These are phyloP conservation scores for Candida dendrica DNA, from an alignment of 805 yeast genomes.

Conservation along the genomic window DNA sequence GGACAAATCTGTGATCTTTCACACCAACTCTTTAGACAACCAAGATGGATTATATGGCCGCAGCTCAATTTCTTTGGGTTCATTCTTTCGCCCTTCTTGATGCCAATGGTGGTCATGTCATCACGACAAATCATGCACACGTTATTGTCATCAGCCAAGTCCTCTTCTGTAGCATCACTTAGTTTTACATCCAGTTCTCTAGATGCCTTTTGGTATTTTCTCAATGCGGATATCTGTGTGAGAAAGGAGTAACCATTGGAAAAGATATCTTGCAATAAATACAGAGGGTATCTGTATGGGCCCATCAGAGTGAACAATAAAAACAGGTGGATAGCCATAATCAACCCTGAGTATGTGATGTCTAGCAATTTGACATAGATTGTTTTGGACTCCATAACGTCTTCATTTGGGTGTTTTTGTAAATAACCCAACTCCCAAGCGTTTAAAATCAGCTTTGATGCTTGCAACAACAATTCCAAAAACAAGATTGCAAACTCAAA, in stretches of 20 bases:
- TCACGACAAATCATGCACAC: slow-evolving; percentile 89
- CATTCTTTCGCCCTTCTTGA: slow-evolving; percentile 31
- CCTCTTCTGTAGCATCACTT: slow-evolving; percentile 50
- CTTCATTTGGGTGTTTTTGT: slow-evolving; percentile 42
- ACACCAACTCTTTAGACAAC: slow-evolving; percentile 89
- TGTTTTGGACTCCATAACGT: slow-evolving; percentile 66
- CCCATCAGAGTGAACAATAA: slow-evolving; percentile 39
- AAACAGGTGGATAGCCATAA: slow-evolving; percentile 37
- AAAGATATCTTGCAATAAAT: slow-evolving; percentile 43
- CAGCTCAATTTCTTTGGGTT: slow-evolving; percentile 75
- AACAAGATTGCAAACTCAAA: slow-evolving; percentile 67
- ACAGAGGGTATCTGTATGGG: slow-evolving; percentile 37
- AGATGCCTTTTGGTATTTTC: slow-evolving; percentile 36
- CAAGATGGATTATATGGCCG: slow-evolving; percentile 82
- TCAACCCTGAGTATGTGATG: slow-evolving; percentile 40
- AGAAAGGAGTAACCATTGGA: slow-evolving; percentile 25
- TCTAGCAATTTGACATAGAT: slow-evolving; percentile 52
- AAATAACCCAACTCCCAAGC: slow-evolving; percentile 50
- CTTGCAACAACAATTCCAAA: slow-evolving; percentile 41
- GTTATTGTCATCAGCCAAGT: slow-evolving; percentile 51
- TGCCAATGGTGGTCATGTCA: slow-evolving; percentile 54
- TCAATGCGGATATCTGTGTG: slow-evolving; percentile 30
- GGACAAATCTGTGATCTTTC: slow-evolving; percentile 93
- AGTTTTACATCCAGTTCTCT: slow-evolving; percentile 59
- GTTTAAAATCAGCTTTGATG: slow-evolving; percentile 42